These are phyloP conservation scores for Diaporthe sp. DNA, from an alignment of 2,329 filamentous ascomycete species.

Conservation along the genomic window DNA sequence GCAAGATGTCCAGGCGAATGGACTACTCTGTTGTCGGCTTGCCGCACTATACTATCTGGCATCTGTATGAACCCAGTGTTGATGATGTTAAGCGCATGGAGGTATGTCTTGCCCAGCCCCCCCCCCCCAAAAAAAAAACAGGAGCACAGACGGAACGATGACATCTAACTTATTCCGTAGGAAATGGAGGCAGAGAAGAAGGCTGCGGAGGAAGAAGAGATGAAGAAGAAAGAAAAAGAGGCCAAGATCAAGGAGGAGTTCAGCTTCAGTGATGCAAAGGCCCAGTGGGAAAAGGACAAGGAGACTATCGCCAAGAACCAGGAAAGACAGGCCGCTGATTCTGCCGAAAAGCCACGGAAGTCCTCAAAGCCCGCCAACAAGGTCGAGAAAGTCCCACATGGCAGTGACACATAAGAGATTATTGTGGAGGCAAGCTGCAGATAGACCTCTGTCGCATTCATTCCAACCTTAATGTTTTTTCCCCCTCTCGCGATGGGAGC, in stretches of 20 bases:
- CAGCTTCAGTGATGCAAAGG: slow-evolving; percentile 72
- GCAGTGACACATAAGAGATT: slow-evolving; percentile 5
- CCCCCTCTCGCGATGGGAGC: neutral
- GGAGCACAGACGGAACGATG: neutral
- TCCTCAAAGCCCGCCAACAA: slow-evolving; percentile 23
- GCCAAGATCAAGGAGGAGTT: slow-evolving; percentile 84
- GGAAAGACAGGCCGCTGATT: slow-evolving; percentile 47
- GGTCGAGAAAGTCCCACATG: slow-evolving; percentile 16
- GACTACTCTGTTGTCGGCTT: slow-evolving; percentile 93
- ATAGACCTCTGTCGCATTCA: slow-evolving; percentile 9
- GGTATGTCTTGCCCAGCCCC: slow-evolving; percentile 55
- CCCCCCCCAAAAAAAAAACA: no score
- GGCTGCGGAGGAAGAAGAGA: slow-evolving; percentile 82
- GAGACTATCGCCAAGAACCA: slow-evolving; percentile 72
- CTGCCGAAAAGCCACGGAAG: slow-evolving; percentile 30
- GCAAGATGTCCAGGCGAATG: slow-evolving; percentile 99
- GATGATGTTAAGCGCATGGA: slow-evolving; percentile 99
- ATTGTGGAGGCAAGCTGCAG: neutral
- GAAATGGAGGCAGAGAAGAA: slow-evolving; percentile 94
- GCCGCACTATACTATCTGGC: slow-evolving; percentile 99
- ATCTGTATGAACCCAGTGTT: slow-evolving; percentile 98
- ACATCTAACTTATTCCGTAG: slow-evolving; percentile 51
- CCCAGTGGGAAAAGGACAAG: slow-evolving; percentile 93
- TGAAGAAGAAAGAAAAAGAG: slow-evolving; percentile 75
- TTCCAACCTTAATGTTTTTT: slow-evolving; percentile 7